Conservation (phyloP, 169 alveolate species). For the Cyclospora cayetanensis region DNA sequence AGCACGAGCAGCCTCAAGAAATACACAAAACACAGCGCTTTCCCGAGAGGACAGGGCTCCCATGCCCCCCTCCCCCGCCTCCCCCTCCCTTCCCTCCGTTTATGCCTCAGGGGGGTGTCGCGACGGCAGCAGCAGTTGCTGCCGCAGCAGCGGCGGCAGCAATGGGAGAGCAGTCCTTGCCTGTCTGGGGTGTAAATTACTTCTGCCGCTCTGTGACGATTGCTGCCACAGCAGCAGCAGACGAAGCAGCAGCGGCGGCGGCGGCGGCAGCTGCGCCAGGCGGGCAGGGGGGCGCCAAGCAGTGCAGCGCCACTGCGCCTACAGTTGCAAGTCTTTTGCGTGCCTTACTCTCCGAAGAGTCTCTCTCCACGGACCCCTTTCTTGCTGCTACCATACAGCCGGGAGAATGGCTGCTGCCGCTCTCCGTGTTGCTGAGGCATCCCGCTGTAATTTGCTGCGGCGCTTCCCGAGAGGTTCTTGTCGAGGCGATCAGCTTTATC, state of each 20-base stretch:
- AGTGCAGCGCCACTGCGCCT: not conserved
- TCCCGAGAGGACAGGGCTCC: not conserved
- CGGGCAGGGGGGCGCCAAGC: not conserved
- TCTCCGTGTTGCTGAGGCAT: not conserved
- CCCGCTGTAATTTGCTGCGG: slow-evolving; percentile 17
- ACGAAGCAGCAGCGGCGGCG: slow-evolving; percentile 27
- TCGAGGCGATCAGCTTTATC: not conserved
- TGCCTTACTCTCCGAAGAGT: slow-evolving; percentile 14
- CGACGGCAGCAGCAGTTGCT: not conserved
- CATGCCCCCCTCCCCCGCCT: not conserved
- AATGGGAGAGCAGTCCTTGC: not conserved
- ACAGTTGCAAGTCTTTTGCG: not conserved
- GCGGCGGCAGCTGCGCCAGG: not conserved
- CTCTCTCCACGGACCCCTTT: slow-evolving; percentile 3
- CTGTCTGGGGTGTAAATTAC: not conserved
- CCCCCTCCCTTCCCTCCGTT: not conserved
- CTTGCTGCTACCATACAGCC: slow-evolving; percentile 17
- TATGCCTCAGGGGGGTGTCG: not conserved
- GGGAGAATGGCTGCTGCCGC: not conserved
- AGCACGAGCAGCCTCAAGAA: not conserved
- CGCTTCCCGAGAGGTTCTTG: not conserved
- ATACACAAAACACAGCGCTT: not conserved
- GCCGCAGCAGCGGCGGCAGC: slow-evolving; percentile 33
- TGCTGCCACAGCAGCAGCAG: slow-evolving; percentile 1
- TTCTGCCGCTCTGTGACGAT: not conserved